These are phyloP conservation scores for Penicillium sp. DNA, from an alignment of 2,329 filamentous ascomycete species.

Conservation along the genomic window DNA sequence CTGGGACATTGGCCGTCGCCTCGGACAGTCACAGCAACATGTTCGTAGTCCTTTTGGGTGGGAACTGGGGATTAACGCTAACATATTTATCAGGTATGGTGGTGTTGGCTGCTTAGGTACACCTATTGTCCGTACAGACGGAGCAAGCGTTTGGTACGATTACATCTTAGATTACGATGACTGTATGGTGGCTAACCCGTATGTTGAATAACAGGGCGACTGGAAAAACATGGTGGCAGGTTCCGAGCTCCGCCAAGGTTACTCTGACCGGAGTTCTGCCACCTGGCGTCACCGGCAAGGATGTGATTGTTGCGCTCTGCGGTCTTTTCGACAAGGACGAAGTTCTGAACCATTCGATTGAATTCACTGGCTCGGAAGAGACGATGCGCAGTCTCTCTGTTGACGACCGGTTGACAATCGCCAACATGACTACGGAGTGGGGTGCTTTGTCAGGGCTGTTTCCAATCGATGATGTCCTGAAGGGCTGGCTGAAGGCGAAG, in stretches of 20 bases:
- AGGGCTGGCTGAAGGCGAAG: conserved; percentile 69
- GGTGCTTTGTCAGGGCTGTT: conserved; percentile 69
- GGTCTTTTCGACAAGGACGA: conserved; percentile 81
- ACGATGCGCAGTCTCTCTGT: conserved; percentile 67
- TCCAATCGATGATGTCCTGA: conserved; percentile 68
- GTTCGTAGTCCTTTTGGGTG: no score
- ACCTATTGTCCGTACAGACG: conserved; percentile 79
- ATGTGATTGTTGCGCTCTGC: conserved; percentile 85
- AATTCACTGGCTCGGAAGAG: conserved; percentile 75
- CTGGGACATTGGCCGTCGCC: conserved; percentile 74
- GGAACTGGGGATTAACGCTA: no score
- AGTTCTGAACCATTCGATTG: conserved; percentile 84
- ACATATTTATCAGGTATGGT: conserved; percentile 54
- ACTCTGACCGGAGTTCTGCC: conserved; percentile 71
- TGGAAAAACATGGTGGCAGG: conserved; percentile 77
- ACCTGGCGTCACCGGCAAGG: conserved; percentile 79
- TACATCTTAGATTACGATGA: no score
- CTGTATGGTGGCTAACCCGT: no score
- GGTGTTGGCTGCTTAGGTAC: conserved; percentile 72
- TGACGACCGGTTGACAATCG: conserved; percentile 62
- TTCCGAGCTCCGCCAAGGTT: conserved; percentile 76
- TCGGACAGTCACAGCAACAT: conserved; percentile 66
- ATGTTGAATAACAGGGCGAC: conserved; percentile 51
- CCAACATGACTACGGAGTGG: conserved; percentile 81
- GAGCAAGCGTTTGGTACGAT: conserved; percentile 62